A percentile compares a stretch with the other conserved stretches of the same genome.
phyloP scores from a whole-genome alignment of 2,329 filamentous ascomycete species.

The Sporothrix humicola region DNA sequence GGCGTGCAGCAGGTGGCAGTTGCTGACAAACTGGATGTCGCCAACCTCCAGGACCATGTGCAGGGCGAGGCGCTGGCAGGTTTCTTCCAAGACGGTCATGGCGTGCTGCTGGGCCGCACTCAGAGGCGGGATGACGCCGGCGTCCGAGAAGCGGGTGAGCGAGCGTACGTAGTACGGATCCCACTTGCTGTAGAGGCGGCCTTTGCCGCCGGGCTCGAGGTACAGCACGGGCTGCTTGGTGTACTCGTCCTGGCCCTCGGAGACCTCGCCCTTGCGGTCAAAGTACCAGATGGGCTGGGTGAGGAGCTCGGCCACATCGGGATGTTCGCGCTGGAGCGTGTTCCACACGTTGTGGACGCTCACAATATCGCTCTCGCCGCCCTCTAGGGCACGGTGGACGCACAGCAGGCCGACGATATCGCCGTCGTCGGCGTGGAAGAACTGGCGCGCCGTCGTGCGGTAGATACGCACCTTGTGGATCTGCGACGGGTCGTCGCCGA shows the following conservation, averaged over 20 bases:
- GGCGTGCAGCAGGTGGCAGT: slow-evolving; percentile 80
- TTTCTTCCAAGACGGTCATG: slow-evolving; percentile 72
- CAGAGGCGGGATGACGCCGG: slow-evolving; percentile 74
- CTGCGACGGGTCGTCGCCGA: slow-evolving; percentile 78
- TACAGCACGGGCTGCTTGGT: slow-evolving; percentile 76
- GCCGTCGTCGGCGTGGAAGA: slow-evolving; percentile 82
- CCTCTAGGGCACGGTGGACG: slow-evolving; percentile 76
- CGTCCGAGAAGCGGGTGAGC: slow-evolving; percentile 73
- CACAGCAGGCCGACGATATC: slow-evolving; percentile 86
- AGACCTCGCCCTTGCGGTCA: slow-evolving; percentile 85
- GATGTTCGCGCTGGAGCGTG: slow-evolving; percentile 72
- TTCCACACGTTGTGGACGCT: slow-evolving; percentile 84
- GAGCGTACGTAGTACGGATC: slow-evolving; percentile 88
- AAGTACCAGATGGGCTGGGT: slow-evolving; percentile 88
- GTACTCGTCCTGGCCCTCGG: slow-evolving; percentile 74
- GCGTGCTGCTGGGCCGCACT: slow-evolving; percentile 72
- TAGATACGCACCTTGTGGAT: slow-evolving; percentile 91
- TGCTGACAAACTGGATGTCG: slow-evolving; percentile 86
- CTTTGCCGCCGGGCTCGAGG: slow-evolving; percentile 69
- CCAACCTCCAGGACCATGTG: slow-evolving; percentile 88
- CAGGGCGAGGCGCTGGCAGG: slow-evolving; percentile 72
- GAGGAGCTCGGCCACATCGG: slow-evolving; percentile 77
- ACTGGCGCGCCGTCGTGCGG: slow-evolving; percentile 82
- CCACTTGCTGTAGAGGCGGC: slow-evolving; percentile 81
- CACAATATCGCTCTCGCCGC: slow-evolving; percentile 82